These are phyloP conservation scores for Babjeviella inositovora DNA, from an alignment of 805 yeast species.

Conservation along the genomic window DNA sequence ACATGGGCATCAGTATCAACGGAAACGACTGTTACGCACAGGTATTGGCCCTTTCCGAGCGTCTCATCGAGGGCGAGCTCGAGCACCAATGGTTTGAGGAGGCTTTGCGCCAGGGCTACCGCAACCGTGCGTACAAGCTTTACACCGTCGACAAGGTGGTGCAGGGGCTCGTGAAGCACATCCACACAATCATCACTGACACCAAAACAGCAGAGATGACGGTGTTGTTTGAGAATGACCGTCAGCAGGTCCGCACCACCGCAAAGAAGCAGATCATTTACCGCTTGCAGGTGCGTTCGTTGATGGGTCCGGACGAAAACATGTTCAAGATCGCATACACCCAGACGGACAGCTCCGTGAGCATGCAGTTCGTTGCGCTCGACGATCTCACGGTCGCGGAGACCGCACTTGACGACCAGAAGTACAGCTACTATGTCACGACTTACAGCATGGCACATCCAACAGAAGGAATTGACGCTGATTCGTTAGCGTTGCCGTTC, in stretches of 20 bases:
- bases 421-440: conserved; percentile 88
- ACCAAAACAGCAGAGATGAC: conserved; percentile 67
- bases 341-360: conserved; percentile 30
- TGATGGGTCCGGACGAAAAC: conserved; percentile 72
- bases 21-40: conserved; percentile 66
- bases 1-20: conserved; percentile 59
- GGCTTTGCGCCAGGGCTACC: conserved; percentile 83
- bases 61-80: conserved; percentile 72
- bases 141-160: conserved; percentile 90
- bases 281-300: conserved; percentile 71
- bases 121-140: conserved; percentile 83
- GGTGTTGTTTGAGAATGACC: conserved; percentile 68
- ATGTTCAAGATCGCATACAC: conserved; percentile 79
- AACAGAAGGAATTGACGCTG: conserved; percentile 84
- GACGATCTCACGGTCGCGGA: conserved; percentile 81
- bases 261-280: conserved; percentile 82
- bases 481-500: conserved; percentile 67
- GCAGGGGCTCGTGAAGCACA: conserved; percentile 70
- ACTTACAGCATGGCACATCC: conserved; percentile 91
- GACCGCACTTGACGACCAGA: conserved; percentile 51
- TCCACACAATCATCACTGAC: conserved; percentile 74
- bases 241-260: conserved; percentile 44
- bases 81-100: conserved; percentile 96
- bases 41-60: conserved; percentile 57
- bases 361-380: conserved; percentile 70